Percentiles rank a stretch among this genome's conserved stretches.
These are phyloP conservation scores for Lupinus albus DNA, from an alignment of 306 rosid species.

Conservation along the genomic window DNA sequence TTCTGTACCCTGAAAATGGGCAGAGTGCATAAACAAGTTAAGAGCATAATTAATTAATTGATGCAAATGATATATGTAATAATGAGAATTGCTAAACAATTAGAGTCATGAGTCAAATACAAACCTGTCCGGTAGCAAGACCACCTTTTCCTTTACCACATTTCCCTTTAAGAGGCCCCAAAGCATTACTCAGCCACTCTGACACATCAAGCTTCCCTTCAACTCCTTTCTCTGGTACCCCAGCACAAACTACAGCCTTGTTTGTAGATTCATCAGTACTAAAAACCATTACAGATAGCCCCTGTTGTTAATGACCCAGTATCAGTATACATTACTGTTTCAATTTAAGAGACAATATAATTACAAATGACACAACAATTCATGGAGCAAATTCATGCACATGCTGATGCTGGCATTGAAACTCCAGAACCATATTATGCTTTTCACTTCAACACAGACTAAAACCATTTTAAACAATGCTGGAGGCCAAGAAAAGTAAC, in stretches of 20 bases:
- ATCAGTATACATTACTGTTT: conserved; percentile 36
- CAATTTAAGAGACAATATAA: conserved; percentile 20
- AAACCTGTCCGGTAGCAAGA: conserved; percentile 96
- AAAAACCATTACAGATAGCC: conserved; percentile 82
- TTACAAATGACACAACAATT: neutral
- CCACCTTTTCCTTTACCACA: conserved; percentile 96
- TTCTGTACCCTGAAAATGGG: conserved; percentile 75
- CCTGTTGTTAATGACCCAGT: conserved; percentile 59
- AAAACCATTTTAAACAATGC: conserved; percentile 11
- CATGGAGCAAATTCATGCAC: conserved; percentile 14
- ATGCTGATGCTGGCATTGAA: conserved; percentile 11
- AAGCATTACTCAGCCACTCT: conserved; percentile 80
- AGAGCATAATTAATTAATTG: neutral
- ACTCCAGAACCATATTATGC: conserved; percentile 20
- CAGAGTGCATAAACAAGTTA: conserved; percentile 14
- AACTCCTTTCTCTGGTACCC: conserved; percentile 73
- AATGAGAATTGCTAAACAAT: neutral
- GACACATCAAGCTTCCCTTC: conserved; percentile 76
- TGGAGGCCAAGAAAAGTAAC: conserved; percentile 45
- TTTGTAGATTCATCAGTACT: conserved; percentile 82
- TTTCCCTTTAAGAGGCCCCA: conserved; percentile 83
- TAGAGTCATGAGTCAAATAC: conserved; percentile 36
- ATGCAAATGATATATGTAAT: neutral
- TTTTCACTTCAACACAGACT: conserved; percentile 13
- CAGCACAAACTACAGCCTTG: conserved; percentile 94